phyloP scores from a whole-genome alignment of 805 yeast species.

The Maudiozyma barnettii region DNA sequence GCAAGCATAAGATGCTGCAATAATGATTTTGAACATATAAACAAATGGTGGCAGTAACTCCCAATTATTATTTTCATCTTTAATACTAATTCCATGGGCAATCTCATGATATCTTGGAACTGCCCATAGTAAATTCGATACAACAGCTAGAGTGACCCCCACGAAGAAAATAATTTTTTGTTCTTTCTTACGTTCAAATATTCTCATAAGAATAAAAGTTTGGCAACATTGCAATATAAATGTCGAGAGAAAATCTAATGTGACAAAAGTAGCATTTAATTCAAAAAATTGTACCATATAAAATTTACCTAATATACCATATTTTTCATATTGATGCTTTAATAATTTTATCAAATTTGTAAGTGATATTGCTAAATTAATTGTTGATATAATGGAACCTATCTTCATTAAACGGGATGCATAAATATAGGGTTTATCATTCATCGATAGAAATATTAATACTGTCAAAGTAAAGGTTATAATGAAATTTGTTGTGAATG shows the following conservation, averaged over 20 bases:
- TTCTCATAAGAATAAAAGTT: conserved; percentile 59
- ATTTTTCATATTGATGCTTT: conserved; percentile 36
- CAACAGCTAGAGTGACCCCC: conserved; percentile 44
- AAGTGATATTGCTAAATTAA: conserved; percentile 44
- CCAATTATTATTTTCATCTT: conserved; percentile 27
- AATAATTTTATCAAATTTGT: conserved; percentile 39
- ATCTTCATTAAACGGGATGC: conserved; percentile 21
- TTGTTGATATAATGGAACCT: conserved; percentile 44
- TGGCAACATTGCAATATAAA: conserved; percentile 55
- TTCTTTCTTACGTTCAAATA: conserved; percentile 60
- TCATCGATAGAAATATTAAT: conserved; percentile 54
- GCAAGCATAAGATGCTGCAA: conserved; percentile 59
- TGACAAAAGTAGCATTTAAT: conserved; percentile 37
- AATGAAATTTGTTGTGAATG: conserved; percentile 55
- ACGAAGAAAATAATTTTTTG: conserved; percentile 50
- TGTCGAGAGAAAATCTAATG: conserved; percentile 50
- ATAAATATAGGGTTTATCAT: conserved; percentile 47
- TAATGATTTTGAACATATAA: conserved; percentile 62
- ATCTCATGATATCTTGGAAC: conserved; percentile 32
- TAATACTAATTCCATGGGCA: background rate
- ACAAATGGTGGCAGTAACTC: conserved; percentile 65
- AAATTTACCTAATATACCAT: conserved; percentile 26
- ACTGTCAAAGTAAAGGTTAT: conserved; percentile 54
- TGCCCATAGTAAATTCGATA: conserved; percentile 64
- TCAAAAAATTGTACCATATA: conserved; percentile 32